phyloP scores from a whole-genome alignment of 495 filamentous ascomycete species.

The Mytilinidion resinicola region DNA sequence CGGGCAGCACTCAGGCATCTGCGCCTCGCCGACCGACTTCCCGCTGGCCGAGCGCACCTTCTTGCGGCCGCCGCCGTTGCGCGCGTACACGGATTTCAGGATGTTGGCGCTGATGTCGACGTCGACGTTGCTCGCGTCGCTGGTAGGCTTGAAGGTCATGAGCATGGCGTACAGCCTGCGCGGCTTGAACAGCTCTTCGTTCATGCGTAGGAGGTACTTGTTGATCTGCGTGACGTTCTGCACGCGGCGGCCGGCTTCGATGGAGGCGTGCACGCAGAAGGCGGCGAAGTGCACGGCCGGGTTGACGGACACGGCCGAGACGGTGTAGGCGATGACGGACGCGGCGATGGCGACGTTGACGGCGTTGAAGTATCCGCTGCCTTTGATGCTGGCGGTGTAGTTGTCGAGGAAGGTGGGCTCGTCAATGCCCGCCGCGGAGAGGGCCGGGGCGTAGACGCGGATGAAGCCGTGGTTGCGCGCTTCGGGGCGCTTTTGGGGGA shows the following conservation, averaged over 20 bases:
- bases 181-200: slow-evolving; percentile 2
- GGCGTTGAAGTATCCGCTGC: slow-evolving; percentile 15
- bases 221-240: not conserved
- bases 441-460: slow-evolving; percentile 28
- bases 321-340: slow-evolving; percentile 15
- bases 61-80: not conserved
- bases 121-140: not conserved
- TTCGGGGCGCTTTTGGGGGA: not conserved
- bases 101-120: slow-evolving; percentile 1
- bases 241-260: not conserved
- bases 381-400: slow-evolving; percentile 32
- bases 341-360: slow-evolving; percentile 26
- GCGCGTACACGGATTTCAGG: not conserved
- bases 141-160: slow-evolving; percentile 24
- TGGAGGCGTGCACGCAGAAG: not conserved
- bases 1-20: not conserved
- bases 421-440: slow-evolving; percentile 37
- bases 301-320: slow-evolving; percentile 23
- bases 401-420: slow-evolving; percentile 38
- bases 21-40: not conserved
- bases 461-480: not conserved
- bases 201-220: slow-evolving; percentile 1
- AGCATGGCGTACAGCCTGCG: not conserved
- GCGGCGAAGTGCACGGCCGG: slow-evolving; percentile 4
- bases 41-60: not conserved